Evolutionary conservation across 2,329 filamentous ascomycete species (phyloP).

Genomic region (Ceratocystis ficicola): DNA sequence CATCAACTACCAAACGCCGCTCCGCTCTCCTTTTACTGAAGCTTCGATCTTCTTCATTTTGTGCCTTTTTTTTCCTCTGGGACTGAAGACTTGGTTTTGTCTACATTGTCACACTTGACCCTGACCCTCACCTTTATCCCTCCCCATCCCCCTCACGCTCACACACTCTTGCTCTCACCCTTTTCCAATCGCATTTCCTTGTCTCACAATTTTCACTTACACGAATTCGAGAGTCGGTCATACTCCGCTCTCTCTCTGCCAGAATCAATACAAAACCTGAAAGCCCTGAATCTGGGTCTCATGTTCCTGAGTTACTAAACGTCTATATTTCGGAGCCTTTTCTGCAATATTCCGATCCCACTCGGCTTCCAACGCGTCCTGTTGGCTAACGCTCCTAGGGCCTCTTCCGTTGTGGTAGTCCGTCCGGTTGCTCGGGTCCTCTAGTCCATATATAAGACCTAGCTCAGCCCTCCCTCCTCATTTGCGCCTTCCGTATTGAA

Average conservation of each 20-base stretch:
- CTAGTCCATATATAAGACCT: neutral
- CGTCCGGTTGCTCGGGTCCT: neutral
- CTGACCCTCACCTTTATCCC: neutral
- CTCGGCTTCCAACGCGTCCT: neutral
- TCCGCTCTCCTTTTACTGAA: neutral
- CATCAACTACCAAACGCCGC: neutral
- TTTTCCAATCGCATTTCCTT: neutral
- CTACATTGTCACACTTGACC: neutral
- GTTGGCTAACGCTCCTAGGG: neutral
- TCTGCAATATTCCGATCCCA: neutral
- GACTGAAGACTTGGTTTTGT: neutral
- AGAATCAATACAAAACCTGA: neutral
- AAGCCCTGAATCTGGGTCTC: neutral
- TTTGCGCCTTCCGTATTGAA: neutral
- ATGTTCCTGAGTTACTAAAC: neutral
- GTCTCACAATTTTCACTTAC: conserved; percentile 1
- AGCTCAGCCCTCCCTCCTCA: neutral
- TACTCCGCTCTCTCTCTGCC: neutral
- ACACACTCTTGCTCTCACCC: neutral
- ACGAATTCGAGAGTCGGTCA: neutral
- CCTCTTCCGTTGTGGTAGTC: neutral
- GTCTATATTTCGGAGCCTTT: neutral
- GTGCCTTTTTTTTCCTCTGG: neutral
- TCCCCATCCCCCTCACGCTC: too few species aligned
- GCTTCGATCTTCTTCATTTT: neutral